Percentiles rank a stretch among this genome's conserved stretches.
Conservation (phyloP, 2,329 filamentous ascomycete genomes). For the Fulvia fulva region DNA sequence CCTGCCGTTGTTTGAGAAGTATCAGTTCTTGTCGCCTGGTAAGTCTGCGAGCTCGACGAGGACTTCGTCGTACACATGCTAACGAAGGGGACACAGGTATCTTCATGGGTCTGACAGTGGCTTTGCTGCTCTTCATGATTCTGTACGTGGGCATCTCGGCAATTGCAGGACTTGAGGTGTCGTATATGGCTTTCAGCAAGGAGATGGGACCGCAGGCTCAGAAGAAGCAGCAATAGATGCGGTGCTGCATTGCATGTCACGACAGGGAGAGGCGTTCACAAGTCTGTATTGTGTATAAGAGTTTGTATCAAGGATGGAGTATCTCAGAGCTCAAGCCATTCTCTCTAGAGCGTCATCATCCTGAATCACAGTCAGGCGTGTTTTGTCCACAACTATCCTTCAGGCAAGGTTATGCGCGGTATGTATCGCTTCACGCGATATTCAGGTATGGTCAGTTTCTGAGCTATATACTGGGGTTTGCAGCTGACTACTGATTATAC, state of each 20-base stretch:
- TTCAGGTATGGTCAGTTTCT: too few species aligned
- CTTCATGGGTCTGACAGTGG: constrained; percentile 77
- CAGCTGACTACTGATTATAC: too few species aligned
- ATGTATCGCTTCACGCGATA: too few species aligned
- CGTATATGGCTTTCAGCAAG: constrained; percentile 94
- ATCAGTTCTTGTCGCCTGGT: constrained; percentile 92
- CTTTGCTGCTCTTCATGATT: constrained; percentile 69
- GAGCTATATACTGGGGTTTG: too few species aligned
- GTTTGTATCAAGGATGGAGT: background rate
- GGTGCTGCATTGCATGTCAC: background rate
- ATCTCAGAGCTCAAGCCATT: too few species aligned
- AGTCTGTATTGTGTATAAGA: background rate
- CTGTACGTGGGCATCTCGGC: constrained; percentile 74
- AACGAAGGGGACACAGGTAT: constrained; percentile 58
- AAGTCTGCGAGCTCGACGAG: constrained; percentile 30
- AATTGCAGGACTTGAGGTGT: constrained; percentile 76
- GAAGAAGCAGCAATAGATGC: constrained; percentile 66
- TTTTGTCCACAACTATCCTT: too few species aligned
- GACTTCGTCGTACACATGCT: background rate
- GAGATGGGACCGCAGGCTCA: constrained; percentile 86
- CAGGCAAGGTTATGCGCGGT: too few species aligned
- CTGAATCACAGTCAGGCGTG: too few species aligned
- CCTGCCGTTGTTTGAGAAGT: constrained; percentile 75
- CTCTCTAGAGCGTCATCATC: too few species aligned
- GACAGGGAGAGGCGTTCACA: background rate